These are phyloP conservation scores for Botryotinia globosa DNA, from an alignment of 2,329 filamentous ascomycete species.

Conservation along the genomic window DNA sequence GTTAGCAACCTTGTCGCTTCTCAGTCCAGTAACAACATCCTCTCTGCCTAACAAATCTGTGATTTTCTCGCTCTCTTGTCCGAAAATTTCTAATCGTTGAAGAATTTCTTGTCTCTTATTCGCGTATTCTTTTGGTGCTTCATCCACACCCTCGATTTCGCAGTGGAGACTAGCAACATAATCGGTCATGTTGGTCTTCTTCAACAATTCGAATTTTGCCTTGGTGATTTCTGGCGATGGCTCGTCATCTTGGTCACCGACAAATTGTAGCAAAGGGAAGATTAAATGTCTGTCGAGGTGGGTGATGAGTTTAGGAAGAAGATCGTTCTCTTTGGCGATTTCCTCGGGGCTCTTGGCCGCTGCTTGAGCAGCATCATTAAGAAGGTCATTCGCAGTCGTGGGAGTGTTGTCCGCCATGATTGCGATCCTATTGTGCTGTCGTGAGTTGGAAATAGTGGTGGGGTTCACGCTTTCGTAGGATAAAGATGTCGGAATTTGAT, in stretches of 20 bases:
- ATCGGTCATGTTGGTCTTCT: slow-evolving; percentile 98
- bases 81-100: slow-evolving; percentile 74
- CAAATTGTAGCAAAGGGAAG: slow-evolving; percentile 93
- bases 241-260: slow-evolving; percentile 77
- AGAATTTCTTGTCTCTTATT: slow-evolving; percentile 89
- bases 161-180: slow-evolving; percentile 91
- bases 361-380: slow-evolving; percentile 33
- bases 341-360: slow-evolving; percentile 48
- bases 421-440: slow-evolving; percentile 32
- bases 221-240: slow-evolving; percentile 70
- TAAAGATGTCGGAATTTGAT: slow-evolving; percentile 24
- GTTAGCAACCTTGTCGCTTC: slow-evolving; percentile 97
- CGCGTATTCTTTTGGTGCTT: slow-evolving; percentile 79
- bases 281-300: slow-evolving; percentile 95
- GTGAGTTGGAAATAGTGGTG: slow-evolving; percentile 22
- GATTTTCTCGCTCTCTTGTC: slow-evolving; percentile 86
- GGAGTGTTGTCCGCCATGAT: slow-evolving; percentile 49
- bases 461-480: slow-evolving; percentile 19
- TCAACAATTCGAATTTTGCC: slow-evolving; percentile 89
- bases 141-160: slow-evolving; percentile 77
- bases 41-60: slow-evolving; percentile 82
- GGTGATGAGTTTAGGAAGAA: slow-evolving; percentile 84
- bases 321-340: slow-evolving; percentile 47
- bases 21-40: slow-evolving; percentile 83
- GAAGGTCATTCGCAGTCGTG: slow-evolving; percentile 25